Evolutionary conservation across 2,329 filamentous ascomycete species (phyloP), one percentile per base, ranked within the genome.

Genomic region (Fusarium sarcochroum): DNA sequence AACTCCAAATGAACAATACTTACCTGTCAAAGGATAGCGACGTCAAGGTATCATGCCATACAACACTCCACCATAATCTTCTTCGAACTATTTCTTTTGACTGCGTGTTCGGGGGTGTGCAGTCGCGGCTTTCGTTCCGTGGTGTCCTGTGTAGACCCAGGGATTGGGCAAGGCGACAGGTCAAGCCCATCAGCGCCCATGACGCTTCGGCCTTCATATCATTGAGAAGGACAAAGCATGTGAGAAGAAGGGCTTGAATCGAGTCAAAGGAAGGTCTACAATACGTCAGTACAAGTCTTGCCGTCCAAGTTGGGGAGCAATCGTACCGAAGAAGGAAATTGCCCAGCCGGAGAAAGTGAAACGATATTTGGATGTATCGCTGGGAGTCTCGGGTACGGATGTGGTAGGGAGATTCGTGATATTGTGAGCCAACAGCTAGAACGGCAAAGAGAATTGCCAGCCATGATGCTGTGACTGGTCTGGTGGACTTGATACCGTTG

Each of bases 141-240:
- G 79, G 81, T 21, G 81, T 76, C 9, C 86, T 81, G 72, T 91
- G 89, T 13, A 91, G 79, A 6, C 89, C 89, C 2, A 91, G 80
- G 1, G 88, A 90, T 73, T 90, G 88, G 0, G 89, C 89, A n/a
- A 91, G 81, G 25, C 89, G 84, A 63, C 88, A 90, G 0, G 88
- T 90, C 44, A 90, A 82, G 1, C 88, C 89, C 50, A 89, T 83
- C 53, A 91, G 76, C 0, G 88, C 88, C 89, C 89, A 91, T 0
- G 89, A 90, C 0, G 87, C 89, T 71, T 91, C 89, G 2, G 89
- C 88, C 72, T 90, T 90, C 89, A 91, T 91, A 61, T 91, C 89
- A 68, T 91, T 91, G 25, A 90, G 79, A 3, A 91, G 80, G 4
- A 89, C 88, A 65, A 90, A 90, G 30, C 87, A 85, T 6, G 87